Evolutionary conservation across 192 early-diverging fungal species (phyloP), one percentile per base, ranked within the genome.

Genomic region (Coemansia javaensis): DNA sequence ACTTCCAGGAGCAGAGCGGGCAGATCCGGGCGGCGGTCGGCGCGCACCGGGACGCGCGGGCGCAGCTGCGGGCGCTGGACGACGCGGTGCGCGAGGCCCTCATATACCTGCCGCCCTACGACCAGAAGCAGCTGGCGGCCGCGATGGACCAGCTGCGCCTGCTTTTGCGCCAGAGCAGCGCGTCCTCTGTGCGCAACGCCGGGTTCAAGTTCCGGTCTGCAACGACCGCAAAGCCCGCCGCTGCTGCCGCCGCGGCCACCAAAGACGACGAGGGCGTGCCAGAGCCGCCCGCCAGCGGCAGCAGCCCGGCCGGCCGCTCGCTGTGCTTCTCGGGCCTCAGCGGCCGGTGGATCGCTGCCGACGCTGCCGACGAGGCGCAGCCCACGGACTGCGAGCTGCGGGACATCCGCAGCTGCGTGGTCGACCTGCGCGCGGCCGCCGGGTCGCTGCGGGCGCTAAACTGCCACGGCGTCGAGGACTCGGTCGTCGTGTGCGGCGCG

Each of bases 401-500:
- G 15, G 71, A 75, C 21, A 62, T 90, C 10, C 47, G 58, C 9
- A 40, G 74, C 28, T 86, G 87, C 53, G 59, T 90, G 2, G 54
- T 95, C 4, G 80, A 83, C 36, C 59, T 93, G 28, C 73, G 81
- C 2, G 63, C 63, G 7, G 45, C 63, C 4, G 54, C 56, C 41
- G 47, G 63, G 3, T 51, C 63, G 6, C 30, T 91, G 12, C 80
- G 83, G 4, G 89, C 90, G 1, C 58, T 95, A 22, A 87, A 95
- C 58, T 82, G 86, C 57, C 82, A 82, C 47, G 74, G 84, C 39
- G 41, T 92, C n/a, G 48, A 73, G 12, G 59, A 76, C 37, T 84
- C 82, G 21, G 30, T 95, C 7, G 60, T 95, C 17, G 62, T 90
- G 6, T 67, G 79, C 38, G 81, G 80, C 2, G 74, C 80, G 9